These are phyloP conservation scores for Cymbopogon flexuosus DNA, from an alignment of 202 grass and related monocot genomes.

Conservation along the genomic window DNA sequence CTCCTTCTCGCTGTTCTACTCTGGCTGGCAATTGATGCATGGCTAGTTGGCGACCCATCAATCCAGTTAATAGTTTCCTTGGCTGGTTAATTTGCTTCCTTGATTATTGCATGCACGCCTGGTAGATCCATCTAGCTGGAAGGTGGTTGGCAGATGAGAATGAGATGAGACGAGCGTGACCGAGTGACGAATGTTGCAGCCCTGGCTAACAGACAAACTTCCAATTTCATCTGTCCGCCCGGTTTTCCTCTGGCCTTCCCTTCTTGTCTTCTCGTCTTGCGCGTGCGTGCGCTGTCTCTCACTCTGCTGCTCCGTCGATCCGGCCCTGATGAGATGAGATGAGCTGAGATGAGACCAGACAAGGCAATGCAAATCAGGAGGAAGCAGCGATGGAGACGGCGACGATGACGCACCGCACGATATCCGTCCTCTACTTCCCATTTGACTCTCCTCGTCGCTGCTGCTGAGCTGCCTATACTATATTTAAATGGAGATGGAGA, in stretches of 20 bases:
- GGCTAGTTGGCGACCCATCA: not conserved
- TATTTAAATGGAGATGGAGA: not conserved
- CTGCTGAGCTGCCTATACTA: not conserved
- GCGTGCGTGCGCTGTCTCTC: not conserved
- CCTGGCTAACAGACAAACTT: not conserved
- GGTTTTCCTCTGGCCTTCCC: too few relatives aligned
- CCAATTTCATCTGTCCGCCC: not conserved
- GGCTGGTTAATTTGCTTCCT: too few relatives aligned
- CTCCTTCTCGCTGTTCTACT: not conserved
- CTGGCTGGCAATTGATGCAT: not conserved
- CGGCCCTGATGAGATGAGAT: not conserved
- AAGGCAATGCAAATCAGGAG: not conserved
- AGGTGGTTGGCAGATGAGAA: slow-evolving; percentile 18
- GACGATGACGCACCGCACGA: not conserved
- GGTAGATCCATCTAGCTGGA: not conserved
- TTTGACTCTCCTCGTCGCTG: not conserved
- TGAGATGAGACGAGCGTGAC: not conserved
- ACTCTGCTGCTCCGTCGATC: not conserved
- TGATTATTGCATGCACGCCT: not conserved
- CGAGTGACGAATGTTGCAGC: too few relatives aligned
- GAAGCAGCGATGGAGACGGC: not conserved
- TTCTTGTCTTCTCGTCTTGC: too few relatives aligned
- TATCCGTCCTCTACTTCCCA: not conserved
- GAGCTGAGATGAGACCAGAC: not conserved
- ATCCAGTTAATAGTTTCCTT: not conserved